Conservation (phyloP, 2,329 filamentous ascomycete species). For the Pseudogymnoascus sp. region DNA sequence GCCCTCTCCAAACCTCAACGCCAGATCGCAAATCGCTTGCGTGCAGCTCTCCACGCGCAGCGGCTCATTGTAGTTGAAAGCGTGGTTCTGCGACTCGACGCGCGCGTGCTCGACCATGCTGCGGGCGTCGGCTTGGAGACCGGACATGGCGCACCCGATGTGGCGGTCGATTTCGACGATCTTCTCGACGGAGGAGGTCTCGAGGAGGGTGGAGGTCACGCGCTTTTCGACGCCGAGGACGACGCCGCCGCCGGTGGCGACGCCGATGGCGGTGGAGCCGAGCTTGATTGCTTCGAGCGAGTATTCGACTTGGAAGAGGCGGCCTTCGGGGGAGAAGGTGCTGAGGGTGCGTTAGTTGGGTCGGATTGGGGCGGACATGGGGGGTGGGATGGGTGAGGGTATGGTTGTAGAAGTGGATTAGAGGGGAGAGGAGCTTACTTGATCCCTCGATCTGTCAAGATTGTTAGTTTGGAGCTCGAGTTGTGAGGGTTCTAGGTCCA, state of each 20-base stretch:
- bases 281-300: slow-evolving; percentile 99
- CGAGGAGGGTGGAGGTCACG: slow-evolving; percentile 92
- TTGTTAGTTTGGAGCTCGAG: slow-evolving; percentile 31
- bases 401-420: slow-evolving; percentile 11
- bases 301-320: slow-evolving; percentile 99
- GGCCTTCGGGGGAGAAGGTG: slow-evolving; percentile 99
- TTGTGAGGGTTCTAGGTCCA: slow-evolving; percentile 20
- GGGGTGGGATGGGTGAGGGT: slow-evolving; percentile 22
- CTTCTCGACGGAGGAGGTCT: slow-evolving; percentile 97
- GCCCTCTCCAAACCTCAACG: slow-evolving; percentile 91
- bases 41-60: slow-evolving; percentile 96
- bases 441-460: slow-evolving; percentile 78
- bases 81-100: slow-evolving; percentile 93
- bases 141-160: slow-evolving; percentile 98
- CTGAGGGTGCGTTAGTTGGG: slow-evolving; percentile 37
- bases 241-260: slow-evolving; percentile 90
- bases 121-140: slow-evolving; percentile 92
- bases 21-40: slow-evolving; percentile 96
- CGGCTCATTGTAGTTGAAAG: slow-evolving; percentile 95
- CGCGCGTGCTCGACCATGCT: slow-evolving; percentile 98
- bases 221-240: slow-evolving; percentile 98
- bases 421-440: slow-evolving; percentile 55
- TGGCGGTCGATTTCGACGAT: slow-evolving; percentile 99
- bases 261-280: slow-evolving; percentile 94
- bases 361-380: slow-evolving; percentile 11